Percentiles rank a stretch among this genome's conserved stretches.
phyloP scores from a whole-genome alignment of 2,329 filamentous ascomycete genomes.

The Phoma sp. region DNA sequence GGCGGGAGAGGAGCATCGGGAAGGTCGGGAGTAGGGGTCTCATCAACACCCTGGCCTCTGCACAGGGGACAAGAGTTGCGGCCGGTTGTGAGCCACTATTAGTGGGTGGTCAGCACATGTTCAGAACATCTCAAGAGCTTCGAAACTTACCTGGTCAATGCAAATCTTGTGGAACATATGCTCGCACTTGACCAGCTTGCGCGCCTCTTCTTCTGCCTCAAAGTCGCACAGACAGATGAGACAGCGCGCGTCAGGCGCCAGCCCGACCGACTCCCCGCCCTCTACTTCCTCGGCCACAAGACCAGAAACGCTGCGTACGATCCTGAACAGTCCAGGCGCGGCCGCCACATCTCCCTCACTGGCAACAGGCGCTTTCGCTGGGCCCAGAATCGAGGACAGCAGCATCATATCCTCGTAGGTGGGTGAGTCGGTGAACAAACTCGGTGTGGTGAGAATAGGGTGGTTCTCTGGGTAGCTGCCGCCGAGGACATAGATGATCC shows the following conservation, averaged over 20 bases:
- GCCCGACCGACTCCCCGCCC: constrained; percentile 37
- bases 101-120: background rate
- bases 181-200: constrained; percentile 66
- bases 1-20: constrained; percentile 12
- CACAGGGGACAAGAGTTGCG: constrained; percentile 69
- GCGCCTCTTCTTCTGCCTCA: constrained; percentile 64
- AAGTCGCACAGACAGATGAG: constrained; percentile 72
- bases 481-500: constrained; percentile 75
- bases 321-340: constrained; percentile 64
- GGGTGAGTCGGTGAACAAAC: constrained; percentile 72
- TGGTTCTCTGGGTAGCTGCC: constrained; percentile 74
- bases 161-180: constrained; percentile 72
- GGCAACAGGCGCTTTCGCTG: constrained; percentile 72
- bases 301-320: constrained; percentile 52
- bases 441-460: constrained; percentile 71
- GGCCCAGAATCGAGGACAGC: constrained; percentile 69
- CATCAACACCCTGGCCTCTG: constrained; percentile 63
- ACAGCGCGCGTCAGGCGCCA: constrained; percentile 59
- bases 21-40: constrained; percentile 42
- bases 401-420: constrained; percentile 77
- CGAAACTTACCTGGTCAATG: constrained; percentile 67
- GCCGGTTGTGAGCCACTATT: constrained; percentile 70
- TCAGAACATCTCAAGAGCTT: background rate
- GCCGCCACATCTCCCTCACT: constrained; percentile 67
- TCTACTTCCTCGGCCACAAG: constrained; percentile 57